Percentiles rank a stretch among this genome's conserved stretches.
Conservation (phyloP, 176 grass and related monocot species). For the Carex scoparia region DNA sequence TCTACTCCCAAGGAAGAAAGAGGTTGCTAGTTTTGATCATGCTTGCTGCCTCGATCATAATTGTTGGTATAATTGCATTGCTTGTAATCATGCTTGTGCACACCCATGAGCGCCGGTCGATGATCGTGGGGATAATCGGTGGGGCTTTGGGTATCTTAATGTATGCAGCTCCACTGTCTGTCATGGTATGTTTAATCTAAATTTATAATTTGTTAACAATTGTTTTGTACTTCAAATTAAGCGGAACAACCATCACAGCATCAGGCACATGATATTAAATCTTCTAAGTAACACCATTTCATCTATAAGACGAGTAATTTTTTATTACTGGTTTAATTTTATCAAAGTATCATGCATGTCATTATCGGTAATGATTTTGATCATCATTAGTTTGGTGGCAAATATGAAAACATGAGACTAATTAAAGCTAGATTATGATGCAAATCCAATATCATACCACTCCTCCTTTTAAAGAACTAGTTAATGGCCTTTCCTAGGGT, state of each 20-base stretch:
- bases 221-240: not conserved
- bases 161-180: conserved; percentile 79
- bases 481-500: not conserved
- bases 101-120: conserved; percentile 53
- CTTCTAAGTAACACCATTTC: not conserved
- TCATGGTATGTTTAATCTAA: conserved; percentile 55
- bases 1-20: conserved; percentile 37
- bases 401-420: not conserved
- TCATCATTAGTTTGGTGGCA: not conserved
- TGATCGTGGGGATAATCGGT: conserved; percentile 74
- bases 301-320: not conserved
- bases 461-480: not conserved
- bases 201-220: not conserved
- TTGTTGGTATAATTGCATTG: conserved; percentile 42
- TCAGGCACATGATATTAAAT: not conserved
- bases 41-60: conserved; percentile 41
- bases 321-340: not conserved
- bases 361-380: not conserved
- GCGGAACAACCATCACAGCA: not conserved
- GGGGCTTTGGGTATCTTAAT: conserved; percentile 63
- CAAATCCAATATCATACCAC: not conserved
- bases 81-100: conserved; percentile 43
- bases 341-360: not conserved
- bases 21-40: conserved; percentile 44
- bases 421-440: not conserved